Evolutionary conservation across 441 rosid genomes (phyloP), one percentile per base, ranked within the genome.

Genomic region (Erysimum cheiri): DNA sequence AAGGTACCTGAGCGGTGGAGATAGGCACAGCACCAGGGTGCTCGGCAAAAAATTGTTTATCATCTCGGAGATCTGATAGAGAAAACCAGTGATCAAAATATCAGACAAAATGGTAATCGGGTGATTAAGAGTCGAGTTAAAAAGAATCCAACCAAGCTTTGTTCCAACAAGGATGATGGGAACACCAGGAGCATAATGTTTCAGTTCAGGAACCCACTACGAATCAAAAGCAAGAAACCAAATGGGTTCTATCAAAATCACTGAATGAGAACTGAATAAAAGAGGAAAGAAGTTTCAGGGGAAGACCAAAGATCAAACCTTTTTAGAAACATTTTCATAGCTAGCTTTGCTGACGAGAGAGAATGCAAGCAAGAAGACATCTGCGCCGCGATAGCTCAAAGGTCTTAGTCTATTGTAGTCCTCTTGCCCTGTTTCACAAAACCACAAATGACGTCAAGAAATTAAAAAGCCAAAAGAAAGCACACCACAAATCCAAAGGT

Each of bases 301-400:
- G 58, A 24, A 4, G 43, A 57, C 1, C 1, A 19, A 35, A 60
- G n/a, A 15, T 46, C 70, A 65, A 72, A 87, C 98, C 76, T 92
- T 92, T 74, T 92, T 92, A 13, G 93, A 87, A 66, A 87, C 86
- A 79, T 92, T 92, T 77, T 92, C 98, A 74, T 90, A 92, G 82
- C 98, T 92, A 64, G 98, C 98, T 81, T 88, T 92, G 88, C 96
- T 90, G 59, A 92, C 85, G 54, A 92, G 96, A 50, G 96, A 90
- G 81, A 92, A 92, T 6, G 96, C 95, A 32, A 92, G 89, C 44
- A 92, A 78, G 83, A 92, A 92, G 59, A 92, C 95, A 76, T 90
- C 96, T 6, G 98, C 95, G n/a, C 98, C 98, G 0, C 95, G 90
- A 64, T 92, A 92, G 79, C 98, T 92, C 85, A 92, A 73, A 49